Evolutionary conservation across 805 yeast genomes (phyloP).

Genomic region (Saccharomycopsis synnaedendra): DNA sequence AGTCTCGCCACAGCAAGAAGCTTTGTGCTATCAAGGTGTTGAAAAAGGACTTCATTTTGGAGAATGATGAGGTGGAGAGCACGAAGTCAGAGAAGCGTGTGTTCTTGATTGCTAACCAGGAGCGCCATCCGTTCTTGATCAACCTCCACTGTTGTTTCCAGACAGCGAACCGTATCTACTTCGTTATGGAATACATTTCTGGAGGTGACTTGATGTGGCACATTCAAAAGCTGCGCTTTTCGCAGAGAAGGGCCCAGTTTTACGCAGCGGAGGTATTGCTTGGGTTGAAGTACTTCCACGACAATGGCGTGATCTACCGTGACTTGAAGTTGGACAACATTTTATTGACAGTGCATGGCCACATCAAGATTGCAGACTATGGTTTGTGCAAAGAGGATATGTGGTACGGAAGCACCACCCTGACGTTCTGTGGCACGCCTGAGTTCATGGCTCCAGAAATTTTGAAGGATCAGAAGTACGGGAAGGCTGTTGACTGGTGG

Average conservation of each 20-base stretch:
- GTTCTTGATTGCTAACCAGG: conserved; percentile 52
- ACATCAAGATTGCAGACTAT: conserved; percentile 92
- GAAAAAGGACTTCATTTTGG: conserved; percentile 91
- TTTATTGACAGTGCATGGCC: conserved; percentile 80
- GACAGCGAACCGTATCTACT: conserved; percentile 92
- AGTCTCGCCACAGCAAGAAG: conserved; percentile 68
- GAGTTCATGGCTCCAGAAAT: conserved; percentile 99
- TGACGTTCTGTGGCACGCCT: conserved; percentile 98
- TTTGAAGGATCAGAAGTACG: conserved; percentile 82
- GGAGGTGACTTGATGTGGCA: conserved; percentile 99
- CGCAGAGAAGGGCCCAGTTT: conserved; percentile 87
- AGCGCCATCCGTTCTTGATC: conserved; percentile 85
- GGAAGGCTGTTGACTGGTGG: conserved; percentile 99
- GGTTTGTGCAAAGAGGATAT: conserved; percentile 93
- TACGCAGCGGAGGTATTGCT: conserved; percentile 94
- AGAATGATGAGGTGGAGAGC: conserved; percentile 92
- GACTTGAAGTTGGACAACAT: conserved; percentile 94
- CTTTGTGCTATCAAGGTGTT: conserved; percentile 93
- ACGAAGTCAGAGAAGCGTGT: conserved; percentile 92
- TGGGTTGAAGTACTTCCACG: conserved; percentile 89
- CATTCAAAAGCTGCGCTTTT: conserved; percentile 83
- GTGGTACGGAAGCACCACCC: conserved; percentile 78
- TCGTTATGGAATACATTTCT: conserved; percentile 95
- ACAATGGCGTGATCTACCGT: conserved; percentile 90
- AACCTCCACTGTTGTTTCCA: conserved; percentile 93